phyloP scores from a whole-genome alignment of 2,329 filamentous ascomycete species.

The Fusarium sp. region DNA sequence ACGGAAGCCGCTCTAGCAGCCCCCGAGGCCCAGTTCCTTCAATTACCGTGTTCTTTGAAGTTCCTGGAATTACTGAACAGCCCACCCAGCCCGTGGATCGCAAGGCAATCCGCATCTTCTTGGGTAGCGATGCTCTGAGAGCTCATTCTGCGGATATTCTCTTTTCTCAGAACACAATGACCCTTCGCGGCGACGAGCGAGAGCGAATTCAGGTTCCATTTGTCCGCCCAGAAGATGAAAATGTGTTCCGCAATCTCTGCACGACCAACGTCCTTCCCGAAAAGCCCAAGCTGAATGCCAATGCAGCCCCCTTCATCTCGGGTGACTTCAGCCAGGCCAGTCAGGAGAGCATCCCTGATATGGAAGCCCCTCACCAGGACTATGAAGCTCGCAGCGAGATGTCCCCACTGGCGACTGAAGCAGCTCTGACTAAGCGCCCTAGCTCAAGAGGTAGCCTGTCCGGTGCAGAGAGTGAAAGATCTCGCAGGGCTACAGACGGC shows the following conservation, averaged over 20 bases:
- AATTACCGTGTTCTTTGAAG: constrained; percentile 83
- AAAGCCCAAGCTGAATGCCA: constrained; percentile 71
- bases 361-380: constrained; percentile 43
- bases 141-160: constrained; percentile 90
- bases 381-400: constrained; percentile 47
- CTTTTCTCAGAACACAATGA: constrained; percentile 91
- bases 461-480: constrained; percentile 60
- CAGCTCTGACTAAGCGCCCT: constrained; percentile 53
- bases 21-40: constrained; percentile 80
- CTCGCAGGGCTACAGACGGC: constrained; percentile 39
- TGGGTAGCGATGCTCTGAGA: constrained; percentile 90
- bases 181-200: constrained; percentile 86
- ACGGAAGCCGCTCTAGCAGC: constrained; percentile 78
- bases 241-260: constrained; percentile 80
- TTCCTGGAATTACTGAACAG: constrained; percentile 70
- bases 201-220: constrained; percentile 92
- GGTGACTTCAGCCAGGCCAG: constrained; percentile 51
- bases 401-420: constrained; percentile 56
- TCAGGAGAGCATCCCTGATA: constrained; percentile 32
- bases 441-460: constrained; percentile 55
- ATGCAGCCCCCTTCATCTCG: constrained; percentile 59
- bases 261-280: constrained; percentile 70
- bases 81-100: constrained; percentile 52
- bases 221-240: constrained; percentile 90
- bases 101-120: constrained; percentile 83